Percentiles rank a stretch among this genome's conserved stretches.
These are phyloP conservation scores for Spiraea crenata DNA, from an alignment of 331 rosid genomes.

Conservation along the genomic window DNA sequence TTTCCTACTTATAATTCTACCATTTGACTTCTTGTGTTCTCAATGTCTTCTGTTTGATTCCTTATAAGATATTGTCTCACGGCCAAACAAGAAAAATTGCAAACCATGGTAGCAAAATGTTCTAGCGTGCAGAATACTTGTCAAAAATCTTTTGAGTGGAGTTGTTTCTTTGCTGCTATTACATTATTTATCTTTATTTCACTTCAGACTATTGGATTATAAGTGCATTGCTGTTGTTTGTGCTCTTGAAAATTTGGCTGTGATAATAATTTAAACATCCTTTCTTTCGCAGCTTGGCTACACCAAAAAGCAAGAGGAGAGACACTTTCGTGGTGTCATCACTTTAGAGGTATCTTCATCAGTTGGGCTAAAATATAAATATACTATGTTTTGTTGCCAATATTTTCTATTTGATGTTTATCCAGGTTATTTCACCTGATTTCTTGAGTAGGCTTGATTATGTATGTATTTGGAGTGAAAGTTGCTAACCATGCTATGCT, in stretches of 20 bases:
- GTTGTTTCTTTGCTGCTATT: not conserved
- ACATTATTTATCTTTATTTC: not conserved
- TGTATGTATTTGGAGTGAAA: not conserved
- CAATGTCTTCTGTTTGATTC: not conserved
- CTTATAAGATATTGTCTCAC: not conserved
- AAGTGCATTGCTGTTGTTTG: slow-evolving; percentile 5
- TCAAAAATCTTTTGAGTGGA: not conserved
- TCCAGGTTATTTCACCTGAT: not conserved
- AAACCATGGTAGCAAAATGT: not conserved
- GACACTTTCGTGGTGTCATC: slow-evolving; percentile 91
- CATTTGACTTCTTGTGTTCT: not conserved
- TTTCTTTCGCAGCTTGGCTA: slow-evolving; percentile 79
- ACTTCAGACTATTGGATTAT: not conserved
- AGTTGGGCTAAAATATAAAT: not conserved
- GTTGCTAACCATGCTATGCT: not conserved
- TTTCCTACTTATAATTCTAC: not conserved
- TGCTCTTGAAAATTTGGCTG: not conserved
- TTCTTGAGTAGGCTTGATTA: not conserved
- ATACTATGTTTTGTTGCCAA: not conserved
- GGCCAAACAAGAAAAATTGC: not conserved
- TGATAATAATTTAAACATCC: slow-evolving; percentile 22
- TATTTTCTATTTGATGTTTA: not conserved
- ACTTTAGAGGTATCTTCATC: slow-evolving; percentile 59
- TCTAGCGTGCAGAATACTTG: not conserved
- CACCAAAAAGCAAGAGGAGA: slow-evolving; percentile 93